A percentile compares a stretch with the other conserved stretches of the same genome.
These are phyloP conservation scores for Colletotrichum camelliae DNA, from an alignment of 2,329 filamentous ascomycete species.

Conservation along the genomic window DNA sequence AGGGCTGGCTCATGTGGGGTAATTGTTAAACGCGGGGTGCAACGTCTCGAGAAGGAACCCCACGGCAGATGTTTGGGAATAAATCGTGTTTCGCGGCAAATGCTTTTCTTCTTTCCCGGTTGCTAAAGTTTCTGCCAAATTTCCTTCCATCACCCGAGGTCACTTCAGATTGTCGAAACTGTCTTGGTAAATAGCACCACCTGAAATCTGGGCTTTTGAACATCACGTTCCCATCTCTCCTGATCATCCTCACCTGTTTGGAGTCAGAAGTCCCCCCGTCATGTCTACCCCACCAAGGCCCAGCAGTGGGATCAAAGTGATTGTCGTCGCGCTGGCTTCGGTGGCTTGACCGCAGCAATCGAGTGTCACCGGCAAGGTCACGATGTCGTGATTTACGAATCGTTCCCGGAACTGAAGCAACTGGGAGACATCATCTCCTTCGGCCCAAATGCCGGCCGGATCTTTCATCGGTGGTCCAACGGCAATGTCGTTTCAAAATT, in stretches of 20 bases:
- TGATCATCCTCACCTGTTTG: rapidly evolving
- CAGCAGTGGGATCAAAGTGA: background rate
- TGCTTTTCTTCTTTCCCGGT: conserved; percentile 46
- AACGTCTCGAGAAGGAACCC: background rate
- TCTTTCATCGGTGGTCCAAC: conserved; percentile 63
- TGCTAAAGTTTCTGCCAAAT: conserved; percentile 26
- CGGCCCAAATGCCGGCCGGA: conserved; percentile 64
- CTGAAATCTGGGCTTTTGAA: background rate
- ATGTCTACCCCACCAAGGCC: background rate
- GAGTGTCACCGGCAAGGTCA: conserved; percentile 68
- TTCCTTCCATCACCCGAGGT: background rate
- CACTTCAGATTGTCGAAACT: background rate
- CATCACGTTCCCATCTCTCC: background rate
- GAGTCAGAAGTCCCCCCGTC: background rate
- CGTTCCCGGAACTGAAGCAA: conserved; percentile 60
- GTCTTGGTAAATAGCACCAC: background rate
- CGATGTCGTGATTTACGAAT: conserved; percentile 62
- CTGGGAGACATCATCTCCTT: conserved; percentile 64
- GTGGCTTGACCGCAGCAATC: conserved; percentile 63
- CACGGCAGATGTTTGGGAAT: background rate
- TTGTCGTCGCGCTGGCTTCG: background rate
- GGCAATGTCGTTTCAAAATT: conserved; percentile 42
- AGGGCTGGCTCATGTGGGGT: background rate
- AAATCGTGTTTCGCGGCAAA: background rate
- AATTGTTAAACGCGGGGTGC: background rate